Conservation (phyloP, 73 alveolate species). For the Tetrahymena thermophila region DNA sequence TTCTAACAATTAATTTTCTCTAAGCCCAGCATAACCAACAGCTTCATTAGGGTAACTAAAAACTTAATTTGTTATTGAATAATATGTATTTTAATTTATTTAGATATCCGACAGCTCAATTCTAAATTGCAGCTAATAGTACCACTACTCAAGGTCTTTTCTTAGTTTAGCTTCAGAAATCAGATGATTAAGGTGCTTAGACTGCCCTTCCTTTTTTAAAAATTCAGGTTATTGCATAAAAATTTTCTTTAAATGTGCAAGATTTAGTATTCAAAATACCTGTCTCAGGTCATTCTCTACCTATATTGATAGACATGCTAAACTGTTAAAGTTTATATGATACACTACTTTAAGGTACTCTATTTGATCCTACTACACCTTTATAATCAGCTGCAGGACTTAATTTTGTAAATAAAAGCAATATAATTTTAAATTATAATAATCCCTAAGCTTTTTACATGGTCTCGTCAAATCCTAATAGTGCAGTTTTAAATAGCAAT, state of each 20-base stretch:
- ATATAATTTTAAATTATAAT: neutral
- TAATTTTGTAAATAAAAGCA: neutral
- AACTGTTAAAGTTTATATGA: neutral
- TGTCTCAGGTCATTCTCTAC: neutral
- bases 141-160: neutral
- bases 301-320: neutral
- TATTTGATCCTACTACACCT: neutral
- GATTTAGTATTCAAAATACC: neutral
- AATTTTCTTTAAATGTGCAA: neutral
- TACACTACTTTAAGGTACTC: neutral
- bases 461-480: neutral
- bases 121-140: neutral
- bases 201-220: neutral
- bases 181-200: neutral
- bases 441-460: neutral
- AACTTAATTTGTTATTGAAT: neutral
- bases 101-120: neutral
- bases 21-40: neutral
- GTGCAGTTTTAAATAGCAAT: neutral
- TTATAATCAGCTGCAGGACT: neutral
- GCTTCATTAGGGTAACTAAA: neutral
- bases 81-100: neutral
- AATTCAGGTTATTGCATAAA: neutral
- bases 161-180: neutral
- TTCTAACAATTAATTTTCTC: neutral